These are phyloP conservation scores for Colletotrichum costaricense DNA, from an alignment of 2,329 filamentous ascomycete species.

Conservation along the genomic window DNA sequence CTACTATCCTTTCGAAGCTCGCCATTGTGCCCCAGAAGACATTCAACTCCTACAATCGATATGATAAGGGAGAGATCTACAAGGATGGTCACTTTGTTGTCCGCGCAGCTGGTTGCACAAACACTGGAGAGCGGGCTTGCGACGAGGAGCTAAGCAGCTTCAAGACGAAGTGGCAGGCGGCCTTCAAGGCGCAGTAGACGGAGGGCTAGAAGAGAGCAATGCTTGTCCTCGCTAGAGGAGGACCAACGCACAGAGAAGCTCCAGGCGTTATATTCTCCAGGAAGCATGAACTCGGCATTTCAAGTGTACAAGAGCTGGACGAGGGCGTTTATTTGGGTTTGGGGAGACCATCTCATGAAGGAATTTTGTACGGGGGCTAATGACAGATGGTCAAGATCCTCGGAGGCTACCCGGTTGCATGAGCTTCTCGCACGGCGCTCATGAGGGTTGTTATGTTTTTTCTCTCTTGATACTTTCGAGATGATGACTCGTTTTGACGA, in stretches of 20 bases:
- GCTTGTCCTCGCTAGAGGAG: background rate
- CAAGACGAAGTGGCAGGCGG: conserved; percentile 57
- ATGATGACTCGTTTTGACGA: conserved; percentile 20
- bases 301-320: conserved; percentile 26
- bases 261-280: conserved; percentile 30
- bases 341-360: conserved; percentile 12
- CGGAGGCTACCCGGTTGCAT: conserved; percentile 15
- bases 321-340: conserved; percentile 34
- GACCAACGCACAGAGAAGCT: conserved; percentile 6
- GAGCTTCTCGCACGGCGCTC: conserved; percentile 4
- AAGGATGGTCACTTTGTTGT: conserved; percentile 88
- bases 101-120: conserved; percentile 79
- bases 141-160: conserved; percentile 74
- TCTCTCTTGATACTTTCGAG: conserved; percentile 4
- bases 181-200: conserved; percentile 53
- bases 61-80: conserved; percentile 69
- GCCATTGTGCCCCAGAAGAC: conserved; percentile 88
- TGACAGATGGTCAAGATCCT: conserved; percentile 1
- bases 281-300: conserved; percentile 28
- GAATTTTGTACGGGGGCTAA: conserved; percentile 14
- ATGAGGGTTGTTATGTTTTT: conserved; percentile 8
- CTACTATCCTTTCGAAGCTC: conserved; percentile 90
- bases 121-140: conserved; percentile 70
- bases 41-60: conserved; percentile 81
- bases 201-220: conserved; percentile 47